Conservation (phyloP, 345 rosid species). For the Punica granatum region DNA sequence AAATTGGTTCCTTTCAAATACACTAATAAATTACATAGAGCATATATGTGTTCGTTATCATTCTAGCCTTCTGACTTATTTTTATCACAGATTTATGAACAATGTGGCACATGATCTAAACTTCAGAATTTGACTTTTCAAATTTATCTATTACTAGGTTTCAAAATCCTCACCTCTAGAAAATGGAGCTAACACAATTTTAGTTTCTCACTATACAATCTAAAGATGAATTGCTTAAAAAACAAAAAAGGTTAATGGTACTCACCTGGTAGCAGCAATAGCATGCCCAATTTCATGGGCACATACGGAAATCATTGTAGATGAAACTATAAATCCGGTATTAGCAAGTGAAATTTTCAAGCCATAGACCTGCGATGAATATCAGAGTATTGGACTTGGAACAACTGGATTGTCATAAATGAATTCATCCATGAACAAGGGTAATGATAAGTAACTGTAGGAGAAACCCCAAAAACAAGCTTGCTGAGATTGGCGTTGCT, state of each 20-base stretch:
- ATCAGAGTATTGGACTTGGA: not conserved
- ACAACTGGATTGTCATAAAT: not conserved
- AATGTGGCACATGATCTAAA: not conserved
- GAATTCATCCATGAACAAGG: not conserved
- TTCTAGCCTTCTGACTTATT: not conserved
- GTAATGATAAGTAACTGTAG: not conserved
- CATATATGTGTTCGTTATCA: not conserved
- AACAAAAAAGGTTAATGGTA: constrained; percentile 4
- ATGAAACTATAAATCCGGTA: constrained; percentile 34
- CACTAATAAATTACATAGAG: not conserved
- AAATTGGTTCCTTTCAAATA: not conserved
- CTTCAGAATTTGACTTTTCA: not conserved
- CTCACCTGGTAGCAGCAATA: constrained; percentile 75
- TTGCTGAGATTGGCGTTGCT: not conserved
- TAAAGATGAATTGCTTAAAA: not conserved
- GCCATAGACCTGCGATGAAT: constrained; percentile 24
- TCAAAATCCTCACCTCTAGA: not conserved
- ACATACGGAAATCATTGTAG: constrained; percentile 65
- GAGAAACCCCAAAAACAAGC: constrained; percentile 3
- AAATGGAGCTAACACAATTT: not conserved
- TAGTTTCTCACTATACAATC: not conserved
- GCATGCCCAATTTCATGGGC: constrained; percentile 91
- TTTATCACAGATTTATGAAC: not conserved
- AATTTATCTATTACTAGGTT: not conserved
- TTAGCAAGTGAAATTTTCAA: constrained; percentile 43